These are phyloP conservation scores for Kitagawia praeruptora DNA, from an alignment of 129 eudicot species.

Conservation along the genomic window DNA sequence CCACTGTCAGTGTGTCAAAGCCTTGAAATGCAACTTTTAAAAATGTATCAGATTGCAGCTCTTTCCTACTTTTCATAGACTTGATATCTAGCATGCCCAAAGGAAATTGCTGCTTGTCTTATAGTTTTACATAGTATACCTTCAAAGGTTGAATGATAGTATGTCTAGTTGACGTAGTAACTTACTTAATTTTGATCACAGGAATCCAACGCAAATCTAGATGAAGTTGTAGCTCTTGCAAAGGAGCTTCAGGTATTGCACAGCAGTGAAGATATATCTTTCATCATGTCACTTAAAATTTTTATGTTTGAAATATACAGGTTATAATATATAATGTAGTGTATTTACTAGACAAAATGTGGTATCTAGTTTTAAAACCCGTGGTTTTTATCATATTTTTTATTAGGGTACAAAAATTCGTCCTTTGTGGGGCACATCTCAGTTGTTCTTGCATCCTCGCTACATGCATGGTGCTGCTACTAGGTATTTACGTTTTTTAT, in stretches of 20 bases:
- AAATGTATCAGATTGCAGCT: not conserved
- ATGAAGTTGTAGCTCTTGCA: slow-evolving; percentile 94
- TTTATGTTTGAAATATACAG: not conserved
- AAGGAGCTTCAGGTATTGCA: slow-evolving; percentile 85
- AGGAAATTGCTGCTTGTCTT: not conserved
- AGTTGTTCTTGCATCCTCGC: slow-evolving; percentile 86
- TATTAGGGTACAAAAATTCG: slow-evolving; percentile 68
- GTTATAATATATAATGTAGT: not conserved
- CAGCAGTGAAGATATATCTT: not conserved
- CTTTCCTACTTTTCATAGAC: not conserved
- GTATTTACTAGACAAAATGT: not conserved
- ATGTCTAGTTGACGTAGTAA: not conserved
- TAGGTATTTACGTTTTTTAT: slow-evolving; percentile 37
- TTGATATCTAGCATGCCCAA: not conserved
- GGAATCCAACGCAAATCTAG: slow-evolving; percentile 92
- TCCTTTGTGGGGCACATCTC: slow-evolving; percentile 98
- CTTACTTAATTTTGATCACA: slow-evolving; percentile 14
- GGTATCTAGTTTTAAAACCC: not conserved
- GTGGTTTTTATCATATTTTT: not conserved
- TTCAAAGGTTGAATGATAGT: not conserved
- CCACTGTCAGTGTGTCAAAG: not conserved
- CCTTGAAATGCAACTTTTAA: not conserved
- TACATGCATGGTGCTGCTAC: slow-evolving; percentile 99
- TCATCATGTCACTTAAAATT: not conserved
- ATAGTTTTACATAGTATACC: not conserved